phyloP scores from a whole-genome alignment of 352 stramenopile species.

The Phytophthora quininea region DNA sequence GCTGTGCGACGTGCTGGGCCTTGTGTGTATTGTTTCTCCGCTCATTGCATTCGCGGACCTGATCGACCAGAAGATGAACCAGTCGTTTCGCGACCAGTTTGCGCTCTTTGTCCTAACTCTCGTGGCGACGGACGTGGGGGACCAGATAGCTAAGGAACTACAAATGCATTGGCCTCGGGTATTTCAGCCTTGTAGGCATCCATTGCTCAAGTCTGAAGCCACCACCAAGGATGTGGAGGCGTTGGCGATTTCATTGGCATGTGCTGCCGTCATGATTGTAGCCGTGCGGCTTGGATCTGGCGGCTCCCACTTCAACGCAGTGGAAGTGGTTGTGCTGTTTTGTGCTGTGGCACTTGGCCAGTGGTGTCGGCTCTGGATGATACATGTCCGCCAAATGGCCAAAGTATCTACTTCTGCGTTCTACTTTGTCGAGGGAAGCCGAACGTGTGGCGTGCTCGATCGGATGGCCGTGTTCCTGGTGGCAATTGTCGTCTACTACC shows the following conservation, averaged over 20 bases:
- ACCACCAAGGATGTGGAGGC: slow-evolving; percentile 37
- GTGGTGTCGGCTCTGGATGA: slow-evolving; percentile 44
- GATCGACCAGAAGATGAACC: slow-evolving; percentile 44
- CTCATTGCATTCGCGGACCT: slow-evolving; percentile 52
- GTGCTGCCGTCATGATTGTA: slow-evolving; percentile 41
- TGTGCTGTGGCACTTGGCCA: slow-evolving; percentile 44
- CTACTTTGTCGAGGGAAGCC: slow-evolving; percentile 40
- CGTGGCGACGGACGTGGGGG: slow-evolving; percentile 51
- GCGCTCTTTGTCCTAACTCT: slow-evolving; percentile 55
- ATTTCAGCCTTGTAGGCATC: slow-evolving; percentile 23
- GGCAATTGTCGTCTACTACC: slow-evolving; percentile 53
- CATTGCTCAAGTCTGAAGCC: slow-evolving; percentile 32
- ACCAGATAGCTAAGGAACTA: slow-evolving; percentile 29
- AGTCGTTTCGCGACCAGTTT: slow-evolving; percentile 43
- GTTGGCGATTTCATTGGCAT: slow-evolving; percentile 35
- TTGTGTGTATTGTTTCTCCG: slow-evolving; percentile 46
- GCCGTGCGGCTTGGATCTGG: slow-evolving; percentile 33
- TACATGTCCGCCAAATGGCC: slow-evolving; percentile 46
- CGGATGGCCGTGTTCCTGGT: slow-evolving; percentile 51
- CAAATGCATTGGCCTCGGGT: slow-evolving; percentile 31
- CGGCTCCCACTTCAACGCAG: slow-evolving; percentile 25
- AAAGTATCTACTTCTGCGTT: slow-evolving; percentile 54
- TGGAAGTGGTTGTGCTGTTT: slow-evolving; percentile 52
- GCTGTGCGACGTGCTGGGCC: slow-evolving; percentile 44
- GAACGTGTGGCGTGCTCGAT: slow-evolving; percentile 48